Evolutionary conservation across 225 moss, liverwort and hornwort species (phyloP).

Genomic region (Polytrichum commune): DNA sequence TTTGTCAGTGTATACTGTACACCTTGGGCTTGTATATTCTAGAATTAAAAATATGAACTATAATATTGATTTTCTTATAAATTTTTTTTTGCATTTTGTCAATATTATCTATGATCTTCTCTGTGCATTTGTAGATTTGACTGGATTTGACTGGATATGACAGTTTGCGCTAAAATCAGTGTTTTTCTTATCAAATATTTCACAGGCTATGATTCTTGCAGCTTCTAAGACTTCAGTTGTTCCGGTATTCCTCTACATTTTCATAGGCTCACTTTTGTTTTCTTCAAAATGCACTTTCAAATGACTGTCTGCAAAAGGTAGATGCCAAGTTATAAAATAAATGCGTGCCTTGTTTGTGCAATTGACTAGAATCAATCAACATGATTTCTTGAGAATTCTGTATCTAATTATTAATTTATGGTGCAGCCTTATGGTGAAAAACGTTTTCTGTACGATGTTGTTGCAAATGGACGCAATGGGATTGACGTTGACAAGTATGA

Average conservation of each 20-base stretch:
- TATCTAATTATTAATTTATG: constrained; percentile 8
- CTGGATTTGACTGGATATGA: too few relatives aligned
- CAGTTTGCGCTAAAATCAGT: too few relatives aligned
- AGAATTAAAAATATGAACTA: too few relatives aligned
- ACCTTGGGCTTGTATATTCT: too few relatives aligned
- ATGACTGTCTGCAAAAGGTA: background rate
- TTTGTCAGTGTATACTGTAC: too few relatives aligned
- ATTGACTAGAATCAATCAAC: background rate
- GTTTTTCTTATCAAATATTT: constrained; percentile 2
- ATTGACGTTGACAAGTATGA: constrained; percentile 94
- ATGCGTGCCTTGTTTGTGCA: too few relatives aligned
- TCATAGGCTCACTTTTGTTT: constrained; percentile 9
- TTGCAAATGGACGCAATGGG: constrained; percentile 96
- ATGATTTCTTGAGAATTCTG: background rate
- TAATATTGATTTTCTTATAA: too few relatives aligned
- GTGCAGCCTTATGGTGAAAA: constrained; percentile 69
- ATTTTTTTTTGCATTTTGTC: too few relatives aligned
- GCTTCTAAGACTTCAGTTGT: constrained; percentile 36
- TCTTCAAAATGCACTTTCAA: background rate
- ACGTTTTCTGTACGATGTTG: constrained; percentile 82
- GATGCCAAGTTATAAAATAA: background rate
- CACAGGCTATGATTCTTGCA: constrained; percentile 82
- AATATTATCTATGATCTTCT: too few relatives aligned
- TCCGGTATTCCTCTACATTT: constrained; percentile 27
- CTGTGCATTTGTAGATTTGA: too few relatives aligned